Conservation (phyloP, 169 alveolate species). For the Eimeria mitis region DNA sequence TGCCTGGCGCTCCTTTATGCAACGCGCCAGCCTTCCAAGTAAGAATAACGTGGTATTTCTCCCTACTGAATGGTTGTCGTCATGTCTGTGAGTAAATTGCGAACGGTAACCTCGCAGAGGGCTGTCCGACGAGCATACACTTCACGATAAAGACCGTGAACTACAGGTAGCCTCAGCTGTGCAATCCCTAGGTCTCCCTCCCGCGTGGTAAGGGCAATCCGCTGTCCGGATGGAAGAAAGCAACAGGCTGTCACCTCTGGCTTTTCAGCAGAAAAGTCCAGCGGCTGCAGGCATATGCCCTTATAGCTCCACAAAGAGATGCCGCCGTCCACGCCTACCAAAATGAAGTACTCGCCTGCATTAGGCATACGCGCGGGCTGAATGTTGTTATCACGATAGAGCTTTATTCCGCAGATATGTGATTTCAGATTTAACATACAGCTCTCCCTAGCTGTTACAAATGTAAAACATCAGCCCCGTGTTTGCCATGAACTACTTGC, state of each 20-base stretch:
- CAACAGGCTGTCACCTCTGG: constrained; percentile 87
- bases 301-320: constrained; percentile 90
- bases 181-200: constrained; percentile 90
- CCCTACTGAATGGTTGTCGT: constrained; percentile 14
- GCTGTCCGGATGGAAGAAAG: constrained; percentile 65
- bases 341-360: constrained; percentile 87
- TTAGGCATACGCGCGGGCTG: neutral
- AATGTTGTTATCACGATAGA: neutral
- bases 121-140: constrained; percentile 84
- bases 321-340: constrained; percentile 87
- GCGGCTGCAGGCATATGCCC: constrained; percentile 92
- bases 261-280: constrained; percentile 86
- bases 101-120: constrained; percentile 52
- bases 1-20: neutral
- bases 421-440: neutral
- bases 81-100: constrained; percentile 20
- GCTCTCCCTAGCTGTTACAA: neutral
- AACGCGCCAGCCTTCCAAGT: neutral
- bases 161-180: constrained; percentile 88
- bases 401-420: neutral
- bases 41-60: constrained; percentile 27
- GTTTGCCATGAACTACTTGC: neutral
- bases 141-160: constrained; percentile 94
- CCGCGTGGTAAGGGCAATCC: constrained; percentile 87
- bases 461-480: neutral